Conservation (phyloP, 2,329 filamentous ascomycete species). For the Albifimbria verrucaria region DNA sequence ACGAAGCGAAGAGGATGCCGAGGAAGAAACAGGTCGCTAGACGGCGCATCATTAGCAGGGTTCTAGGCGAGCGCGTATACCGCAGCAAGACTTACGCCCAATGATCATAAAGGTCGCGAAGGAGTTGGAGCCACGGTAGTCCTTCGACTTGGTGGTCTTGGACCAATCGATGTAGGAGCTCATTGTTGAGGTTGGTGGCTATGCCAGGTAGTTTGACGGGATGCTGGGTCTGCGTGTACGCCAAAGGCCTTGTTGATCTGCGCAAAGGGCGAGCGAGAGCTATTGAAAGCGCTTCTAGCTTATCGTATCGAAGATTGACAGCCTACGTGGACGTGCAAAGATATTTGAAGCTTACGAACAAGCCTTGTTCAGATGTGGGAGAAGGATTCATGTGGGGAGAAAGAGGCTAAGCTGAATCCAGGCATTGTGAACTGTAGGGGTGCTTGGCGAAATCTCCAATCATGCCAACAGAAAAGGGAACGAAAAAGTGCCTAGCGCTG, state of each 20-base stretch:
- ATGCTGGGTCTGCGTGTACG: too few relatives aligned
- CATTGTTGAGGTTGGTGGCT: slow-evolving; percentile 20
- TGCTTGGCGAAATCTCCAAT: too few relatives aligned
- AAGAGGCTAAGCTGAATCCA: background rate
- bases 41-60: slow-evolving; percentile 6
- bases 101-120: slow-evolving; percentile 98
- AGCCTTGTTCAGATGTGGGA: too few relatives aligned
- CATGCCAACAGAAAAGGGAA: background rate
- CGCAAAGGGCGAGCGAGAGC: too few relatives aligned
- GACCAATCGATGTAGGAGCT: slow-evolving; percentile 46
- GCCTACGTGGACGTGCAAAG: too few relatives aligned
- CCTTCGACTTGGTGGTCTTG: slow-evolving; percentile 54
- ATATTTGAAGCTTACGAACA: too few relatives aligned
- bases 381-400: background rate
- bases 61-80: slow-evolving; percentile 1
- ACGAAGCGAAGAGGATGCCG: slow-evolving; percentile 92
- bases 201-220: background rate
- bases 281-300: too few relatives aligned
- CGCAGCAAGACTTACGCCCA: slow-evolving; percentile 65
- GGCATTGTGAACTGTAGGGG: too few relatives aligned
- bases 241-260: too few relatives aligned
- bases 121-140: slow-evolving; percentile 61
- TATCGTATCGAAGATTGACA: too few relatives aligned
- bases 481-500: background rate
- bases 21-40: slow-evolving; percentile 94